A percentile compares a stretch with the other conserved stretches of the same genome.
These are phyloP conservation scores for Leishmania lainsoni DNA, from an alignment of 208 protist genomes.

Conservation along the genomic window DNA sequence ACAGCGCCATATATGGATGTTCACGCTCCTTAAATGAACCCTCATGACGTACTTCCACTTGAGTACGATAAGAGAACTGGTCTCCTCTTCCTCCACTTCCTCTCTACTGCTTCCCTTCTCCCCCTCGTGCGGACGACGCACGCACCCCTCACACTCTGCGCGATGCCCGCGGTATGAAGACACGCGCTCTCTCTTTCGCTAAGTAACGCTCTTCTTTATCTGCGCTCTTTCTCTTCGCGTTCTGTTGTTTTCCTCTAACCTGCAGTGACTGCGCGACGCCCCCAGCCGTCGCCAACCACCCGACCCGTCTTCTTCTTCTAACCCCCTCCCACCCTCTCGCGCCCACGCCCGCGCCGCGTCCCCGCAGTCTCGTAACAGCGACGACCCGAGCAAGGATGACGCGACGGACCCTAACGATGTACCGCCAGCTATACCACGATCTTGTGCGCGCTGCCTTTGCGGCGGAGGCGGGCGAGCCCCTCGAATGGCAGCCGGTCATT, in stretches of 20 bases:
- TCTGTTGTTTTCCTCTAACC: background rate
- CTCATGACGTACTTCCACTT: no score
- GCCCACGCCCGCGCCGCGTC: background rate
- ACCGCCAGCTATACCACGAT: slow-evolving; percentile 17
- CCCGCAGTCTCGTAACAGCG: no score
- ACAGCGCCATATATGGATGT: no score
- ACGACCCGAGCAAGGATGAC: background rate
- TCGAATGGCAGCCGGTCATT: background rate
- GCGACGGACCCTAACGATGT: slow-evolving; percentile 9
- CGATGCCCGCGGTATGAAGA: background rate
- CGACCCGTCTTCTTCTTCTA: background rate
- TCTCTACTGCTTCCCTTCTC: background rate
- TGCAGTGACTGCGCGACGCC: background rate
- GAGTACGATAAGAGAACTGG: background rate
- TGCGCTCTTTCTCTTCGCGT: background rate
- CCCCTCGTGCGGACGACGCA: background rate
- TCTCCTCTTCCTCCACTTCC: background rate
- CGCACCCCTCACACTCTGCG: background rate
- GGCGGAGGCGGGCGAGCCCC: background rate
- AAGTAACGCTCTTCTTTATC: background rate
- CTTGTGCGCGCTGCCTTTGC: slow-evolving; percentile 4
- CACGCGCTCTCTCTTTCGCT: background rate
- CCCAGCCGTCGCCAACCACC: background rate
- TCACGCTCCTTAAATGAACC: no score
- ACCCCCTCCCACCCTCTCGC: background rate